These are phyloP conservation scores for Eucalyptus sideroxylon DNA, from an alignment of 345 rosid genomes.

Conservation along the genomic window DNA sequence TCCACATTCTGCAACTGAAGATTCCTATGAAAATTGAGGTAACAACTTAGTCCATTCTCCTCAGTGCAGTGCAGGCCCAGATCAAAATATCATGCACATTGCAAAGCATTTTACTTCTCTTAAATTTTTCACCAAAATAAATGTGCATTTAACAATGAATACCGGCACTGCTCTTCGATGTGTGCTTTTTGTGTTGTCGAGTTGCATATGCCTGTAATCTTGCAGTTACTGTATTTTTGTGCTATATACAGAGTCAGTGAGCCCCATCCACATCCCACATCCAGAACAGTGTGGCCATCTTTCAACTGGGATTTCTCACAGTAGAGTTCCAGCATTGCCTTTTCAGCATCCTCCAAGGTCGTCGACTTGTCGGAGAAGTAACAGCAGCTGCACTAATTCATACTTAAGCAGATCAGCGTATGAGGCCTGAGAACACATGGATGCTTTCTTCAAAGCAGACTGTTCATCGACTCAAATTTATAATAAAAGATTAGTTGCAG, in stretches of 20 bases:
- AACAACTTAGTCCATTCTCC: background rate
- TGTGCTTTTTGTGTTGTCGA: constrained; percentile 60
- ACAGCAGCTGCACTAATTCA: constrained; percentile 39
- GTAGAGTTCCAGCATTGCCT: constrained; percentile 59
- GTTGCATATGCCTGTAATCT: constrained; percentile 72
- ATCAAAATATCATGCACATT: background rate
- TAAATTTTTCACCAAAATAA: background rate
- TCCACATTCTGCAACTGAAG: constrained; percentile 56
- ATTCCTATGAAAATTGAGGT: constrained; percentile 12
- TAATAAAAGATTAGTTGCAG: background rate
- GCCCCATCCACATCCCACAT: constrained; percentile 94
- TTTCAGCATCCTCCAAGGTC: constrained; percentile 75
- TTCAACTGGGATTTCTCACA: constrained; percentile 56
- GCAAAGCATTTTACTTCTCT: background rate
- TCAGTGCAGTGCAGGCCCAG: fast-evolving
- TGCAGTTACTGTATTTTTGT: constrained; percentile 53
- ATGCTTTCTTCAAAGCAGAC: background rate
- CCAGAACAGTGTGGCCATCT: constrained; percentile 76
- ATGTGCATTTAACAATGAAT: background rate
- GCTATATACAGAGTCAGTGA: constrained; percentile 71
- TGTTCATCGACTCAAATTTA: background rate
- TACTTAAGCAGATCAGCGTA: background rate
- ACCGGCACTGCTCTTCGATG: constrained; percentile 63
- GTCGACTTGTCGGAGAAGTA: constrained; percentile 42
- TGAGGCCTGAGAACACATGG: background rate